Evolutionary conservation across 2,329 filamentous ascomycete species (phyloP).

Genomic region (Biscogniauxia sp.): DNA sequence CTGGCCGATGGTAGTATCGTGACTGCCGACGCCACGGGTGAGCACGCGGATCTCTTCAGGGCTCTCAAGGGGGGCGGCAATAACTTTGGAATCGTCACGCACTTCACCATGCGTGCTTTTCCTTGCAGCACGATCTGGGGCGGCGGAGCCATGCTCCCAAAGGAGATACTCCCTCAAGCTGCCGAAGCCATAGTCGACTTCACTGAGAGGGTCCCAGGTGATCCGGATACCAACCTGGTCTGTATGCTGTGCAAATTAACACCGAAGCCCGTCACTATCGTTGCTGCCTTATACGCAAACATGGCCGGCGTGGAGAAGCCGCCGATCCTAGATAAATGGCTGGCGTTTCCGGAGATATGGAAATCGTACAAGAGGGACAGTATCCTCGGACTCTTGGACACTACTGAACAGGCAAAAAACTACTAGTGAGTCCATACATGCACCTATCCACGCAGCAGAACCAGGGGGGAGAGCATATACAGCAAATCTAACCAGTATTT

Average conservation of each 20-base stretch:
- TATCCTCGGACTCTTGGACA: not conserved
- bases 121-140: slow-evolving; percentile 9
- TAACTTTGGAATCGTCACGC: slow-evolving; percentile 23
- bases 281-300: not conserved
- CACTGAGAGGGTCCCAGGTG: not conserved
- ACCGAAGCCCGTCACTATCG: not conserved
- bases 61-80: slow-evolving; percentile 33
- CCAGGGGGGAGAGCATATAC: no score
- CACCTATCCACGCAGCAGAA: not conserved
- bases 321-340: not conserved
- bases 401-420: not conserved
- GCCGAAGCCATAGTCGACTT: slow-evolving; percentile 1
- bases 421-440: slow-evolving; percentile 9
- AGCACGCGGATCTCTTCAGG: slow-evolving; percentile 33
- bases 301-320: slow-evolving; percentile 2
- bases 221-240: slow-evolving; percentile 6
- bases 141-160: not conserved
- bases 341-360: not conserved
- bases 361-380: slow-evolving; percentile 3
- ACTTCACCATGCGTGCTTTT: slow-evolving; percentile 15
- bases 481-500: not conserved
- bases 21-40: slow-evolving; percentile 6
- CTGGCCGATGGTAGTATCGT: slow-evolving; percentile 18
- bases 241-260: not conserved
- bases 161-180: not conserved